Percentiles rank a stretch among this genome's conserved stretches.
Evolutionary conservation across 2,329 filamentous ascomycete species (phyloP).

Genomic region (Venturia nashicola): DNA sequence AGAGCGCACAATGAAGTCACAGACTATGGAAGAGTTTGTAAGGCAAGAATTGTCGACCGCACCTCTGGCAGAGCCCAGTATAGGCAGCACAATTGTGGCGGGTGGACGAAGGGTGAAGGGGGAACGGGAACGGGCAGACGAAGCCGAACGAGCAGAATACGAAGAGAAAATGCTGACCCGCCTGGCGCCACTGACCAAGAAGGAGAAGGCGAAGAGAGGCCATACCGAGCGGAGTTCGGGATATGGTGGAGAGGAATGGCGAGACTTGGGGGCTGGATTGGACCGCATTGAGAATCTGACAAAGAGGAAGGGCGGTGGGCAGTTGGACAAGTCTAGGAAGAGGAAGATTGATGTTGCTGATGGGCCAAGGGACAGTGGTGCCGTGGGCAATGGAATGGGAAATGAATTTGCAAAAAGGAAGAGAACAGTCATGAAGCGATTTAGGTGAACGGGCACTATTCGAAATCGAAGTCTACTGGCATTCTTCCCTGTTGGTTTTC

Average conservation of each 20-base stretch:
- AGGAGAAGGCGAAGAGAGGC: constrained; percentile 58
- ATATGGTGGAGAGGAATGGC: constrained; percentile 92
- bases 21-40: constrained; percentile 86
- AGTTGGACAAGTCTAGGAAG: constrained; percentile 78
- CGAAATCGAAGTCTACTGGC: not conserved
- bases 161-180: constrained; percentile 89
- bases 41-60: constrained; percentile 70
- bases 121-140: constrained; percentile 59
- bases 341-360: constrained; percentile 52
- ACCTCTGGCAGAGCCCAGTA: constrained; percentile 74
- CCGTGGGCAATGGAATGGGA: constrained; percentile 44
- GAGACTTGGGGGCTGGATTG: constrained; percentile 68
- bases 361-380: constrained; percentile 53
- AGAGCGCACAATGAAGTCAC: constrained; percentile 47
- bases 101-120: constrained; percentile 73
- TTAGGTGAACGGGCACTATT: not conserved
- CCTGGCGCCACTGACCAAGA: constrained; percentile 77
- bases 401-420: constrained; percentile 62
- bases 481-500: not conserved
- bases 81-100: constrained; percentile 76
- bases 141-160: constrained; percentile 70
- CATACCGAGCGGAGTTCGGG: constrained; percentile 27
- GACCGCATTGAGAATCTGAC: constrained; percentile 80
- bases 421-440: constrained; percentile 27
- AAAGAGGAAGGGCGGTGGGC: constrained; percentile 49